Evolutionary conservation across 306 rosid species (phyloP), one percentile per base, ranked within the genome.

Genomic region (Inga oerstediana): DNA sequence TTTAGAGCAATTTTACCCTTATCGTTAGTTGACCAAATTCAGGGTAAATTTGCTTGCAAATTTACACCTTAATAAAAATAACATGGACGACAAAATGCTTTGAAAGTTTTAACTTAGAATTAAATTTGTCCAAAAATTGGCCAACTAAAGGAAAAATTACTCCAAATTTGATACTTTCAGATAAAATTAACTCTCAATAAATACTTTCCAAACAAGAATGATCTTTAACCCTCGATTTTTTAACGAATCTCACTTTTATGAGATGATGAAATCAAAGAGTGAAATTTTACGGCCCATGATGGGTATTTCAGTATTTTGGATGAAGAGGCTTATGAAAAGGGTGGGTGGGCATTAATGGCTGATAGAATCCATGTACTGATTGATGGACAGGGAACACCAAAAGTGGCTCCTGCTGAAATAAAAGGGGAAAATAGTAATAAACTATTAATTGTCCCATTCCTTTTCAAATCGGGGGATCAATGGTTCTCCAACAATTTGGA

Each of bases 401-500:
- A 81, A 62, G 84, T 41, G 41, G 74, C 27, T 62, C 43, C 51
- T 81, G 66, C 44, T 58, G 61, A 80, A 72, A 41, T 24, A 34
- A 43, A 30, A 17, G 84, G 79, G 8, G 20, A 45, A 22, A 24
- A 74, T 22, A 62, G 66, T 22, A 22, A 22, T 59, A 22, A 59
- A 59, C 66, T 27, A 68, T 56, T 35, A 61, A n/a, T 30, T 49
- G 34, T 15, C 37, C 35, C 22, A 58, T 73, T 80, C 81, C 72
- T 80, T 80, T 85, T 75, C 73, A 58, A 79, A 65, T 65, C 10
- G 43, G 43, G 34, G 71, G 71, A 65, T 39, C 43, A 39, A 39
- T 65, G 43, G 71, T 7, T 65, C 71, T 65, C 43, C 71, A 65
- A 17, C 51, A 51, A 75, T 77, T 86, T 88, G 86, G 84, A 88